Evolutionary conservation across 176 grass and related monocot genomes (phyloP).

Genomic region (Olyra latifolia): DNA sequence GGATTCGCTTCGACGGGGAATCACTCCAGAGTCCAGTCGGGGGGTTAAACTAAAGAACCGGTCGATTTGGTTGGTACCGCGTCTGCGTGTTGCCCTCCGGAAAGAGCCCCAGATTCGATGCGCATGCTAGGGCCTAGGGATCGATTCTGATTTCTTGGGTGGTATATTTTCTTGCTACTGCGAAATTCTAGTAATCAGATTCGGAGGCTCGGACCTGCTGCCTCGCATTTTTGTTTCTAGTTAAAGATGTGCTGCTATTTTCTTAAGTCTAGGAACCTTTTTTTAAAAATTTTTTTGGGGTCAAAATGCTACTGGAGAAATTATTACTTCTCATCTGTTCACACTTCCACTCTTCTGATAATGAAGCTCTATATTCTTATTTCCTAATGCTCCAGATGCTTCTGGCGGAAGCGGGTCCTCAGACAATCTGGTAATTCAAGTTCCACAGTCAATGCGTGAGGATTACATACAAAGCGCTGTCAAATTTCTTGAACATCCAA

Average conservation of each 20-base stretch:
- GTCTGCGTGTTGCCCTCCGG: neutral
- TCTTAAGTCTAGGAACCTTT: too few species aligned
- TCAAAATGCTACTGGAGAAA: neutral
- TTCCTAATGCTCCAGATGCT: conserved; percentile 20
- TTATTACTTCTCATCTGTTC: neutral
- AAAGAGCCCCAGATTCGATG: neutral
- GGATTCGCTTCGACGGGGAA: neutral
- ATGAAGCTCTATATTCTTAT: neutral
- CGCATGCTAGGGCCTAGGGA: neutral
- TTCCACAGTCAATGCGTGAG: conserved; percentile 54
- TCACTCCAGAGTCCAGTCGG: too few species aligned
- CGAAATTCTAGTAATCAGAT: neutral
- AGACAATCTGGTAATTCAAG: conserved; percentile 32
- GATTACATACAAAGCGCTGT: conserved; percentile 89
- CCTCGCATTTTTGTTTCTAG: neutral
- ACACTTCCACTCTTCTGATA: neutral
- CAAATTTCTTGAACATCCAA: conserved; percentile 87
- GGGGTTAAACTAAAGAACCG: too few species aligned
- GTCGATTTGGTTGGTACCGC: neutral
- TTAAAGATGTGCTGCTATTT: neutral
- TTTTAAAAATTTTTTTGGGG: too few species aligned
- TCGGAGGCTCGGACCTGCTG: neutral
- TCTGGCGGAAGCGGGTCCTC: conserved; percentile 24
- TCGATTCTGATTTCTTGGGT: neutral
- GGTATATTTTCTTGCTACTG: neutral